Base-by-base conservation (phyloP, 257 asterid species). In the Voacanga thouarsii region DNA sequence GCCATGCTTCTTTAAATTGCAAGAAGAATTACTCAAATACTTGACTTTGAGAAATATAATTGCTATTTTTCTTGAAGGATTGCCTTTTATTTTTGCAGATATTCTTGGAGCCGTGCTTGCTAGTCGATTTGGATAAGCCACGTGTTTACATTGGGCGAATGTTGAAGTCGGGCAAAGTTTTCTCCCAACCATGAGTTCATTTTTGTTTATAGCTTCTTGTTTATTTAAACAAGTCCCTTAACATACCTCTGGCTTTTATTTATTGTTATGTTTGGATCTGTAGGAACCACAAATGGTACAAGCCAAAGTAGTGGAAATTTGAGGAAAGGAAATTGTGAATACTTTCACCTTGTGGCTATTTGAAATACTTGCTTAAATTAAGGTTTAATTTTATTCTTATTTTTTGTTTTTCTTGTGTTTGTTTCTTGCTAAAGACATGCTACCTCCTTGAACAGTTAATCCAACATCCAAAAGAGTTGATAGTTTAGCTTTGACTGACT, bases 221-320 rank as follows among this genome's bases (percentile, higher is more conserved):
- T 50, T 4, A 51, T 12, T 2, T 21, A 72, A 43, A n/a, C 6
- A 7, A 6, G 63, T 2, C 53, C 18, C 59, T 21, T 55, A 7
- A n/a, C 18, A 26, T 28, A 51, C 57, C 26, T 64, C 10, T 37
- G 55, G n/a, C 45, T 50, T 3, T 24, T 73, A 64, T 49, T 69
- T 33, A 70, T 55, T 37, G 3, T 61, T 75, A 50, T 77, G 44
- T 76, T 81, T 43, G 50, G 71, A 69, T 84, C 53, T 77, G 72
- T 89, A 94, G 98, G 90, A 83, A 81, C 77, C 84, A 89, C 63
- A 94, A 87, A 88, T 94, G 98, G 98, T 91, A 91, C 74, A 97
- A 94, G 82, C 97, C 97, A 15, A 97, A 94, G 74, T 94, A 96
- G 97, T 94, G 98, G 98, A 94, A 94, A 85, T 94, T 94, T 77